A percentile compares a stretch with the other conserved stretches of the same genome.
These are phyloP conservation scores for Suillus americanus DNA, from an alignment of 768 basidiomycete genomes.

Conservation along the genomic window DNA sequence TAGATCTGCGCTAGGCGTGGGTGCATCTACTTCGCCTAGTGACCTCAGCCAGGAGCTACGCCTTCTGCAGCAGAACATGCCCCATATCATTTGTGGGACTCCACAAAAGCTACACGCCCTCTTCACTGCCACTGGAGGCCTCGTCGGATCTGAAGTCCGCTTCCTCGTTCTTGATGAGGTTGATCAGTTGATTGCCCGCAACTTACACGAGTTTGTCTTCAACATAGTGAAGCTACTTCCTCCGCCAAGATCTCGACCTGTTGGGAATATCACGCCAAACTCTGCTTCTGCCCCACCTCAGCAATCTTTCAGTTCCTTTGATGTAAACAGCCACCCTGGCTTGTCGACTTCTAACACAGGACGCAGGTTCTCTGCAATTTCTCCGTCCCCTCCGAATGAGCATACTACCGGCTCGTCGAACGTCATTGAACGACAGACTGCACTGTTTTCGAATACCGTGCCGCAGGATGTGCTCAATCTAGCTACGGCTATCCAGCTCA, in stretches of 20 bases:
- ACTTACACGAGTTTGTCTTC: slow-evolving; percentile 93
- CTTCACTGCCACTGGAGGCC: slow-evolving; percentile 76
- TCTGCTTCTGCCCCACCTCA: slow-evolving; percentile 34
- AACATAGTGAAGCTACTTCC: slow-evolving; percentile 91
- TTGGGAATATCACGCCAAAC: slow-evolving; percentile 35
- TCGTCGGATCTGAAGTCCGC: slow-evolving; percentile 81
- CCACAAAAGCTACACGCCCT: slow-evolving; percentile 95
- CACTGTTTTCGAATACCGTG: slow-evolving; percentile 96
- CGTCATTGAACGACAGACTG: slow-evolving; percentile 80
- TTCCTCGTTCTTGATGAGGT: slow-evolving; percentile 97
- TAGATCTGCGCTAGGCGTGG: slow-evolving; percentile 85
- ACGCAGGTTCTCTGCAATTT: slow-evolving; percentile 61
- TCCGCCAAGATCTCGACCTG: slow-evolving; percentile 72
- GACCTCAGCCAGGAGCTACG: slow-evolving; percentile 76
- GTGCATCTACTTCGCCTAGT: slow-evolving; percentile 60
- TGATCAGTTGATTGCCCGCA: slow-evolving; percentile 96
- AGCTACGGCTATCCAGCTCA: slow-evolving; percentile 87
- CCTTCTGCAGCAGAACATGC: slow-evolving; percentile 85
- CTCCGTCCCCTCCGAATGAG: slow-evolving; percentile 45
- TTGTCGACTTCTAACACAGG: slow-evolving; percentile 37
- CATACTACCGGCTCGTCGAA: slow-evolving; percentile 28
- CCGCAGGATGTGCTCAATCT: slow-evolving; percentile 98
- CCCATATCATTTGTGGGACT: slow-evolving; percentile 95
- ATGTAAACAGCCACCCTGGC: slow-evolving; percentile 37
- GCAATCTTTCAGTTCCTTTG: slow-evolving; percentile 48